A percentile compares a stretch with the other conserved stretches of the same genome.
phyloP scores from a whole-genome alignment of 148 eudicot genomes.

The Polygonum aviculare region DNA sequence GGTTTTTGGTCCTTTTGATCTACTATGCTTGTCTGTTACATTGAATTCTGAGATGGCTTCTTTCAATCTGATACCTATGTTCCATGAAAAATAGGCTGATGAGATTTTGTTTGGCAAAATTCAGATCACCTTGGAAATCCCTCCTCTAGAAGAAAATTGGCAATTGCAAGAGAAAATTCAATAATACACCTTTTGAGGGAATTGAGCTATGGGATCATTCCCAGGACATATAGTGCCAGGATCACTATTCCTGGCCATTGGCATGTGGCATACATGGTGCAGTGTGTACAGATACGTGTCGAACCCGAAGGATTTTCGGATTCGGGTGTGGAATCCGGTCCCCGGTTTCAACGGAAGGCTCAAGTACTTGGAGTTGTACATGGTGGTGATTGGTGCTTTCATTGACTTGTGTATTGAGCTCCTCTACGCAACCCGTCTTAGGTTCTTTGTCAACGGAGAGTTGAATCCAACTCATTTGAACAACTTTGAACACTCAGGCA shows the following conservation, averaged over 20 bases:
- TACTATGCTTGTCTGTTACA: too few species aligned
- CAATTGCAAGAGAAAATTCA: background rate
- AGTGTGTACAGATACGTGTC: slow-evolving; percentile 48
- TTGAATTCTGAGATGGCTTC: too few species aligned
- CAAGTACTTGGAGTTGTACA: slow-evolving; percentile 78
- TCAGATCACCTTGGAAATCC: too few species aligned
- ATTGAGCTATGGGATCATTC: slow-evolving; percentile 74
- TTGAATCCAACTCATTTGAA: slow-evolving; percentile 79
- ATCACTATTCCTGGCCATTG: slow-evolving; percentile 70
- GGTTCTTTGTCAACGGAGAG: slow-evolving; percentile 60
- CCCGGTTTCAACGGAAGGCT: slow-evolving; percentile 73
- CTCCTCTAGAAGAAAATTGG: background rate
- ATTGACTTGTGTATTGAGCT: slow-evolving; percentile 91
- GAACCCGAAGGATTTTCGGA: slow-evolving; percentile 47
- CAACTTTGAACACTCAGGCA: slow-evolving; percentile 87
- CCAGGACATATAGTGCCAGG: slow-evolving; percentile 90
- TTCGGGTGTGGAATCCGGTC: slow-evolving; percentile 82
- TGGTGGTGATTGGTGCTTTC: slow-evolving; percentile 66
- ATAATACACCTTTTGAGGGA: too few species aligned
- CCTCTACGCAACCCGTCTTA: slow-evolving; percentile 75
- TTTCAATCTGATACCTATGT: too few species aligned
- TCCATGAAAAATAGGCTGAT: too few species aligned
- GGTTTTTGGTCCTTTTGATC: too few species aligned
- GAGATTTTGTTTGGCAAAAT: too few species aligned
- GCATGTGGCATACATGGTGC: slow-evolving; percentile 84